Conservation (phyloP, 2,329 filamentous ascomycete species). For the Gnomoniopsis smithogilvyi region DNA sequence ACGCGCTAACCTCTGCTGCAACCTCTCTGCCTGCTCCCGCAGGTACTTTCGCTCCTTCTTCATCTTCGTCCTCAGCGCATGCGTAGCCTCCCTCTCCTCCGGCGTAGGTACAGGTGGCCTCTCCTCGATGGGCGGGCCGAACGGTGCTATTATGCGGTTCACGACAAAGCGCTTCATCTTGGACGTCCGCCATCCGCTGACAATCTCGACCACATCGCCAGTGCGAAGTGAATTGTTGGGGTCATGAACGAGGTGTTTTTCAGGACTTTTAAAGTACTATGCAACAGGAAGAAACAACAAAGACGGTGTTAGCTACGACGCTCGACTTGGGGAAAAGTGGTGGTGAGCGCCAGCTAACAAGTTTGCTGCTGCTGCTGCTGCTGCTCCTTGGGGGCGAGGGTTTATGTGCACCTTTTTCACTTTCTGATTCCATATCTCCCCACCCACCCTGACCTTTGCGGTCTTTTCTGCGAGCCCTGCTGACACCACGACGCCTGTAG, state of each 20-base stretch:
- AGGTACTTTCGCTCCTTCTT: conserved; percentile 53
- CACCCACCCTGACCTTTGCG: conserved; percentile 72
- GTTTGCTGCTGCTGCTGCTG: no score
- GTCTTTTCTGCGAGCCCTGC: conserved; percentile 76
- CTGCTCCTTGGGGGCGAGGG: neutral
- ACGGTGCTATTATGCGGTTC: conserved; percentile 69
- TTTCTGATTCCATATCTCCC: conserved; percentile 67
- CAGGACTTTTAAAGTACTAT: conserved; percentile 62
- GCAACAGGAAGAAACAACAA: neutral
- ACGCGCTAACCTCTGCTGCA: conserved; percentile 21
- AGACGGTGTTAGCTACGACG: neutral
- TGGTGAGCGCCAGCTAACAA: neutral
- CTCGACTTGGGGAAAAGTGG: neutral
- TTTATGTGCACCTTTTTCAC: conserved; percentile 62
- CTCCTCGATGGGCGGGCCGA: conserved; percentile 58
- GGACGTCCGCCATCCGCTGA: conserved; percentile 61
- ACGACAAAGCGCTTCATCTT: conserved; percentile 72
- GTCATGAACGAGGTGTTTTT: conserved; percentile 72
- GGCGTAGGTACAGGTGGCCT: conserved; percentile 64
- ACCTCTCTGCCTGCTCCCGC: conserved; percentile 22
- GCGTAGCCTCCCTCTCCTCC: conserved; percentile 56
- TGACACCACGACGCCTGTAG: conserved; percentile 67
- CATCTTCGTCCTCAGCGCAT: conserved; percentile 48
- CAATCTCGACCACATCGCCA: conserved; percentile 73
- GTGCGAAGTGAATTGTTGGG: conserved; percentile 68